A percentile compares a stretch with the other conserved stretches of the same genome.
Evolutionary conservation across 2,329 filamentous ascomycete species (phyloP).

Genomic region (Colletotrichum sidae): DNA sequence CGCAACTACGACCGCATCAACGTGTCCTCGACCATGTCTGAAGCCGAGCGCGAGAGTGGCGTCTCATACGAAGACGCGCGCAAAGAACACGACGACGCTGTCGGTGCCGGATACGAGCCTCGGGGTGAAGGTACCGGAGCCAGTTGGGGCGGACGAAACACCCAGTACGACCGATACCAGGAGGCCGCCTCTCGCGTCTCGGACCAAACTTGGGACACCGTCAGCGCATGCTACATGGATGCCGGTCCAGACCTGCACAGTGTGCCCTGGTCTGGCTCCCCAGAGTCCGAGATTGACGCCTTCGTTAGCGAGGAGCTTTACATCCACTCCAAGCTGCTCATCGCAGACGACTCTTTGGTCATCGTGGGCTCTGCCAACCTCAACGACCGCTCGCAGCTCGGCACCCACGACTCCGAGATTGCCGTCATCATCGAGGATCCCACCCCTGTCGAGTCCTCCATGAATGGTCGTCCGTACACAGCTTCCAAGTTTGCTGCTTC

Average conservation of each 20-base stretch:
- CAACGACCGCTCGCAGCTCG: constrained; percentile 79
- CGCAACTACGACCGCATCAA: constrained; percentile 89
- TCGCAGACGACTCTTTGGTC: constrained; percentile 84
- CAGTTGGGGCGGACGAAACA: constrained; percentile 47
- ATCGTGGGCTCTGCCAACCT: constrained; percentile 79
- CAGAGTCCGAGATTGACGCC: constrained; percentile 68
- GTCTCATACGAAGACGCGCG: constrained; percentile 76
- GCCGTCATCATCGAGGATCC: constrained; percentile 89
- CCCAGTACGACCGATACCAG: constrained; percentile 78
- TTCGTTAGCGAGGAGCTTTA: constrained; percentile 74
- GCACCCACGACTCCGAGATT: constrained; percentile 87
- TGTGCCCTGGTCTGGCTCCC: constrained; percentile 65
- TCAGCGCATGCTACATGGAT: constrained; percentile 87
- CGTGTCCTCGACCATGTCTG: constrained; percentile 69
- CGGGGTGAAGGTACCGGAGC: constrained; percentile 46
- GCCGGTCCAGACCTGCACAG: constrained; percentile 75
- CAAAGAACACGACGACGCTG: constrained; percentile 70
- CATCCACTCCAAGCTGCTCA: constrained; percentile 77
- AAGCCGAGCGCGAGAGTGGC: constrained; percentile 71
- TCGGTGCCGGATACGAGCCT: constrained; percentile 58
- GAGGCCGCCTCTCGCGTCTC: constrained; percentile 69
- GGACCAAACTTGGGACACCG: constrained; percentile 76
- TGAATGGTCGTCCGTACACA: constrained; percentile 78
- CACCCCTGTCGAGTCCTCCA: constrained; percentile 74
- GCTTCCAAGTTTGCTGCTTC: constrained; percentile 83